Base-by-base conservation (phyloP, 257 asterid genomes). In the Handroanthus guayacan region DNA sequence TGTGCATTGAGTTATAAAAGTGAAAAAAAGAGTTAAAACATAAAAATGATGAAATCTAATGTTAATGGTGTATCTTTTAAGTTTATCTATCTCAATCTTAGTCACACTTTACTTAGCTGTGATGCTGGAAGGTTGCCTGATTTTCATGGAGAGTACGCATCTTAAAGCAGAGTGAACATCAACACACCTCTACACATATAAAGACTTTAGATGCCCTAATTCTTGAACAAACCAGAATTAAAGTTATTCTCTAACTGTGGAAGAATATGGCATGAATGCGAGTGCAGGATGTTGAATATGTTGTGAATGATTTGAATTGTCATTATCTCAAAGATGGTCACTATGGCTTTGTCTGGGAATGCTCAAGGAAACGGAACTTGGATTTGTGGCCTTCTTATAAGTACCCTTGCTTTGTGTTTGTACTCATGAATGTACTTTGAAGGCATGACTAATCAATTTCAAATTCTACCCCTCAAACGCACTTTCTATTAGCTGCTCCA, bases 381-480 rank as follows among this genome's bases (percentile, higher is more conserved):
- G 38, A 16, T 43, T 18, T 18, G 17, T 9, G 5, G 64, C 51
- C 36, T 52, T 57, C 44, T n/a, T 43, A 45, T 20, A 41, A 57
- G 67, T 18, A 34, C 25, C 62, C 6, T 5, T 69, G 76, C 16
- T 5, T 52, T 39, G 45, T 68, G 54, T 12, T 13, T 25, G 11
- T 65, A 38, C 63, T 62, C 8, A 16, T 54, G 39, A 54, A 45
- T 80, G 65, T 55, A 45, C 47, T 70, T 45, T 47, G 31, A 75
- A 50, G 54, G 54, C 69, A 60, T 39, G 37, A 44, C 47, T 14
- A 38, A 51, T 51, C 71, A 60, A 31, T 79, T 75, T 75, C 74
- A 52, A 38, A n/a, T 54, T 67, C 45, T 10, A 56, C 44, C 18
- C 57, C 47, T 14, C 3, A 10, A 18, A 7, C 36, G 56, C 64